Percentiles rank a stretch among this genome's conserved stretches.
Evolutionary conservation across 257 asterid genomes (phyloP).

Genomic region (Solanum ossicruentum): DNA sequence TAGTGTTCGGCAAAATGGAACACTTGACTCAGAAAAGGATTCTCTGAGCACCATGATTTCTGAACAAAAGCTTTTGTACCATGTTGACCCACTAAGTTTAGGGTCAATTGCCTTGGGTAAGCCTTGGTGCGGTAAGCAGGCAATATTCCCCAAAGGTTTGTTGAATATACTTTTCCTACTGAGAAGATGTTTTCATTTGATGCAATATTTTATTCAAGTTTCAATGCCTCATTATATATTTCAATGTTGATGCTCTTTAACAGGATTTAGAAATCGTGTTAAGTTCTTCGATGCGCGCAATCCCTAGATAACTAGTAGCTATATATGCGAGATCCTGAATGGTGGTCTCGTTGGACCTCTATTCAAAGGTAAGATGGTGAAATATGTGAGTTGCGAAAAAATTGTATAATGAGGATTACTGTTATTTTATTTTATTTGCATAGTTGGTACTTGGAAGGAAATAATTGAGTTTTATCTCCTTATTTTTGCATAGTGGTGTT

Average conservation of each 20-base stretch:
- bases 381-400: neutral
- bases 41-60: conserved; percentile 5
- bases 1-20: conserved; percentile 4
- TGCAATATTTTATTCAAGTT: neutral
- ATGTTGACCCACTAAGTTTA: conserved; percentile 24
- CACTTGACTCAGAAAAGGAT: conserved; percentile 9
- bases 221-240: neutral
- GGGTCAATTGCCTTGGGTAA: conserved; percentile 44
- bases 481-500: neutral
- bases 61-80: conserved; percentile 6
- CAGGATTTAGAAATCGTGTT: conserved; percentile 62
- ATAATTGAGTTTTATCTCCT: neutral
- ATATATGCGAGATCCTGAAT: conserved; percentile 56
- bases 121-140: conserved; percentile 53
- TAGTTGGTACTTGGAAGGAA: neutral
- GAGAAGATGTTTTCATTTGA: neutral
- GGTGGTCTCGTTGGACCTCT: conserved; percentile 68
- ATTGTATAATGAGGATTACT: neutral
- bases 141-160: conserved; percentile 66
- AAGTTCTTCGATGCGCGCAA: conserved; percentile 33
- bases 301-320: conserved; percentile 29
- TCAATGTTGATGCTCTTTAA: neutral
- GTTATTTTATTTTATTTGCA: neutral
- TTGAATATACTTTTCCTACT: neutral
- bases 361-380: conserved; percentile 46